Conservation (phyloP, 148 eudicot species). For the Camellia lanceoleosa region DNA sequence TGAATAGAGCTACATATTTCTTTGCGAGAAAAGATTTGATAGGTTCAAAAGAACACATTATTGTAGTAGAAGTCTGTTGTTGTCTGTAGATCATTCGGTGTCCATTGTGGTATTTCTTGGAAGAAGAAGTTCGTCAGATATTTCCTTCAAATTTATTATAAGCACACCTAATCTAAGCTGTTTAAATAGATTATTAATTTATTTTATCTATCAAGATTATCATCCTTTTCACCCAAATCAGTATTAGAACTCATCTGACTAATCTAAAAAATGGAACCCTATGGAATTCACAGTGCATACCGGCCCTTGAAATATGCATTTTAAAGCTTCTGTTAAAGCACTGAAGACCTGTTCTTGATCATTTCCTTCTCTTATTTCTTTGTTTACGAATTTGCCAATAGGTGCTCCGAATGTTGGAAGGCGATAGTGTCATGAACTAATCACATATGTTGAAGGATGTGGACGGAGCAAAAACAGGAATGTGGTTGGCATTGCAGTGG, state of each 20-base stretch:
- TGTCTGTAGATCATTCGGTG: background rate
- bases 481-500: background rate
- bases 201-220: background rate
- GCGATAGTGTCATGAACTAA: constrained; percentile 32
- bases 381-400: constrained; percentile 18
- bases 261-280: background rate
- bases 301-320: background rate
- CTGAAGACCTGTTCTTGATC: background rate
- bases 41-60: background rate
- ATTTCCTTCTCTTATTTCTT: background rate
- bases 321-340: background rate
- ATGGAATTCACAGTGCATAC: background rate
- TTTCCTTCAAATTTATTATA: background rate
- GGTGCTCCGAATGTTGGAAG: constrained; percentile 81
- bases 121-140: background rate
- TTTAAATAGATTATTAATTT: background rate
- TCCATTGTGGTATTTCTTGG: background rate
- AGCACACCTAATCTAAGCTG: background rate
- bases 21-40: background rate
- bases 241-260: background rate
- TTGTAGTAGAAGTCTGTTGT: background rate
- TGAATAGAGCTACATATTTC: background rate
- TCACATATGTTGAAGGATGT: background rate
- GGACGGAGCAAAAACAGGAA: background rate
- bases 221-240: background rate